phyloP scores from a whole-genome alignment of 2,329 filamentous ascomycete genomes.

The Penicillium digitatum region DNA sequence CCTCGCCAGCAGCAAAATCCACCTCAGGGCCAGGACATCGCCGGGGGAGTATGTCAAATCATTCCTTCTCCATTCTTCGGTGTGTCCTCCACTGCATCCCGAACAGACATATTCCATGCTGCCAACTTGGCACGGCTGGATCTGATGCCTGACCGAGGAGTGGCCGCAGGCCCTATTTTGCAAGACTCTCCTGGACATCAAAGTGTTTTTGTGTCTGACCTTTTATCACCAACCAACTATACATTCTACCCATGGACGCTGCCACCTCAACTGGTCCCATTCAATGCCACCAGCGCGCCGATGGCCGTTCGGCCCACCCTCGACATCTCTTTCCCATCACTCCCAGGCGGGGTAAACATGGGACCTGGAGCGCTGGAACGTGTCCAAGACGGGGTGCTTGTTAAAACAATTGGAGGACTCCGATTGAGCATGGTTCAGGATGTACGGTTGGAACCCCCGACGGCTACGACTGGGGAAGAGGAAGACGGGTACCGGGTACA shows the following conservation, averaged over 20 bases:
- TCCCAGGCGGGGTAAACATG: slow-evolving; percentile 46
- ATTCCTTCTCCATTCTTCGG: slow-evolving; percentile 60
- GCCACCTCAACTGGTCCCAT: slow-evolving; percentile 68
- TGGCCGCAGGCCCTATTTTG: slow-evolving; percentile 55
- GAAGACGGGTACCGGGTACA: slow-evolving; percentile 56
- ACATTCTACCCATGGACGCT: slow-evolving; percentile 93
- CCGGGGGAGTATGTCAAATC: slow-evolving; percentile 61
- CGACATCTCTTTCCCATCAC: slow-evolving; percentile 61
- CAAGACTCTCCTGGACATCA: slow-evolving; percentile 54
- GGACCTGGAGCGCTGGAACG: slow-evolving; percentile 53
- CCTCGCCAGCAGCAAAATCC: slow-evolving; percentile 12
- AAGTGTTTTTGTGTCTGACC: slow-evolving; percentile 53
- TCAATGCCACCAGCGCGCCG: slow-evolving; percentile 70
- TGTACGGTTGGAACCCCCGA: slow-evolving; percentile 29
- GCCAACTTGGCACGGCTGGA: slow-evolving; percentile 80
- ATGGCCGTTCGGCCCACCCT: slow-evolving; percentile 69
- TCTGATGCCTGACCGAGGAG: slow-evolving; percentile 59
- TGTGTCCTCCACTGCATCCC: slow-evolving; percentile 73
- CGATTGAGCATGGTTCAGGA: slow-evolving; percentile 51
- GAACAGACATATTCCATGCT: slow-evolving; percentile 81
- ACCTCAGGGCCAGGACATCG: slow-evolving; percentile 5
- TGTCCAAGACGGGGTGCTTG: slow-evolving; percentile 55
- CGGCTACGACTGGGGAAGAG: slow-evolving; percentile 7
- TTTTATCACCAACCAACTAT: slow-evolving; percentile 66
- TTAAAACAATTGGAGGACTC: slow-evolving; percentile 59